Percentiles rank a stretch among this genome's conserved stretches.
These are phyloP conservation scores for Brasilioporus rufonigricans DNA, from an alignment of 768 basidiomycete species.

Conservation along the genomic window DNA sequence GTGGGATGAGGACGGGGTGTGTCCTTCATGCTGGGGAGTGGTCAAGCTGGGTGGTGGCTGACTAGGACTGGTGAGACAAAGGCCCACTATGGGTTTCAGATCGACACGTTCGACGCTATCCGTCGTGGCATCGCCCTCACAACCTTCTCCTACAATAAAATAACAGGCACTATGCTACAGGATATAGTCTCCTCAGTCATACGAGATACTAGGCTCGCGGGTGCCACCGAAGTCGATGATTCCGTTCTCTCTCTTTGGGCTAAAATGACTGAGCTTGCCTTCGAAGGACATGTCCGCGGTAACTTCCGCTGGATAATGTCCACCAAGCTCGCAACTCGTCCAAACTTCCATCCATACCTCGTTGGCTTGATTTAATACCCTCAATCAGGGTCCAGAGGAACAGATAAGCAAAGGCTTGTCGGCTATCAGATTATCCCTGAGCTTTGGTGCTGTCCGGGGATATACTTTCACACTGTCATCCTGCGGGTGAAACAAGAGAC, in stretches of 20 bases:
- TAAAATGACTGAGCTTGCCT: no score
- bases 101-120: no score
- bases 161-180: not conserved
- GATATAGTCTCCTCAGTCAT: not conserved
- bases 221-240: no score
- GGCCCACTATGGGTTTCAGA: conserved; percentile 1
- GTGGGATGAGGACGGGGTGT: conserved; percentile 14
- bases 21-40: conserved; percentile 24
- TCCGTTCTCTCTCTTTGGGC: no score
- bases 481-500: not conserved
- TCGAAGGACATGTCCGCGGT: no score
- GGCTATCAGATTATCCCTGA: not conserved
- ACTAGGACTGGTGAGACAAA: conserved; percentile 14
- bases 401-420: not conserved
- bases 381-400: not conserved
- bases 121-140: no score
- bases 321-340: not conserved
- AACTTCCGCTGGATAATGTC: not conserved
- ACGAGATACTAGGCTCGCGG: not conserved
- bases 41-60: conserved; percentile 16
- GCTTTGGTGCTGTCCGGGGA: not conserved
- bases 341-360: not conserved
- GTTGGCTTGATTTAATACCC: not conserved
- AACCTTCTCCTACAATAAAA: no score
- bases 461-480: not conserved